Conservation (phyloP, 768 basidiomycete genomes). For the Hirschioporus abietinus region DNA sequence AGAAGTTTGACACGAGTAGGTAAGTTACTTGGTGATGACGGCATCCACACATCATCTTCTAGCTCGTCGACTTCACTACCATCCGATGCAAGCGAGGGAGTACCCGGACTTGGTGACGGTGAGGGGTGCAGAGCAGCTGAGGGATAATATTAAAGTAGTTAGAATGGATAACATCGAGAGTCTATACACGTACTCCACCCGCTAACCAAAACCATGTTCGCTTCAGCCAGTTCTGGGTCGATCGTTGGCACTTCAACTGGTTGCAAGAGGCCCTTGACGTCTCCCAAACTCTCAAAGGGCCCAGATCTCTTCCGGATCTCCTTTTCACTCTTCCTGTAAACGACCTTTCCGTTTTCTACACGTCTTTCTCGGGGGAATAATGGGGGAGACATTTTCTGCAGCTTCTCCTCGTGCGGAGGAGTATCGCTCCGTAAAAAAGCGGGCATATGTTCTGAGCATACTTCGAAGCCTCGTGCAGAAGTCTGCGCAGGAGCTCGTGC, state of each 20-base stretch:
- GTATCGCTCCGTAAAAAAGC: conserved; percentile 28
- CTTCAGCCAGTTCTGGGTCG: conserved; percentile 31
- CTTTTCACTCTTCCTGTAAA: not conserved
- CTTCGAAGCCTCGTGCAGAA: conserved; percentile 4
- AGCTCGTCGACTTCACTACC: conserved; percentile 50
- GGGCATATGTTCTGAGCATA: conserved; percentile 14
- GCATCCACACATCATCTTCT: conserved; percentile 43
- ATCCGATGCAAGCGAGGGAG: conserved; percentile 33
- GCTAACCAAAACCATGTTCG: conserved; percentile 53
- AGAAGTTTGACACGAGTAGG: conserved; percentile 33
- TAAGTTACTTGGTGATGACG: conserved; percentile 44
- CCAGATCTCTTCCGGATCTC: not conserved
- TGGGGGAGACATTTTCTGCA: conserved; percentile 32
- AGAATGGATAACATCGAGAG: not conserved
- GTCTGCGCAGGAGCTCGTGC: conserved; percentile 13
- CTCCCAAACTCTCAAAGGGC: not conserved
- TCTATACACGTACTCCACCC: conserved; percentile 52
- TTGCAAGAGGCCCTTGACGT: not conserved
- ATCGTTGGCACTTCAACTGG: not conserved
- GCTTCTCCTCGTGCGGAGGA: conserved; percentile 18
- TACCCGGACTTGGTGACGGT: conserved; percentile 38
- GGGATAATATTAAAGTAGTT: not conserved
- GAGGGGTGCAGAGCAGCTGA: not conserved
- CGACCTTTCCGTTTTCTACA: not conserved
- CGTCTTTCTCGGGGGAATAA: conserved; percentile 38